phyloP scores from a whole-genome alignment of 2,329 filamentous ascomycete genomes.

The Claviceps maximensis region DNA sequence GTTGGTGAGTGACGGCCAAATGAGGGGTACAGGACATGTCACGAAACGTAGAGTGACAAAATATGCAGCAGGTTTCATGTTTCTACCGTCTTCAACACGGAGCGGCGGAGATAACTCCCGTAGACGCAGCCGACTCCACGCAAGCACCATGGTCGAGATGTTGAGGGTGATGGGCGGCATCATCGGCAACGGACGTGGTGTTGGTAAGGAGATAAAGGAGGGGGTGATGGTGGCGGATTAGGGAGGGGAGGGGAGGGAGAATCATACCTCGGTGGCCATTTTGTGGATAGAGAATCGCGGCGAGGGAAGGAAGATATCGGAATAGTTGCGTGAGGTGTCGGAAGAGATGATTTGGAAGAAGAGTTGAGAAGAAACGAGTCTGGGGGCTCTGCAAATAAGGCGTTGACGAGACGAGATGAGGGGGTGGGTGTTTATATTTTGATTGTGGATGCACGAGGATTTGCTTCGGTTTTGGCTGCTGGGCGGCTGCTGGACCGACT shows the following conservation, averaged over 20 bases:
- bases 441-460: slow-evolving; percentile 14
- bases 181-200: slow-evolving; percentile 1
- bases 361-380: slow-evolving; percentile 12
- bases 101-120: background rate
- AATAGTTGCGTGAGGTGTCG: slow-evolving; percentile 2
- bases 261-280: slow-evolving; percentile 23
- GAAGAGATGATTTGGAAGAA: slow-evolving; percentile 10
- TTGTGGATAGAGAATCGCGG: slow-evolving; percentile 5
- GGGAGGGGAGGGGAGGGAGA: background rate
- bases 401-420: slow-evolving; percentile 15
- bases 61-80: background rate
- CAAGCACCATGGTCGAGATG: background rate
- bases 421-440: slow-evolving; percentile 19
- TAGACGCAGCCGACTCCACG: background rate
- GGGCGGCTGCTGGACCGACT: background rate
- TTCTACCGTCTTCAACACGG: background rate
- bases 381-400: slow-evolving; percentile 10
- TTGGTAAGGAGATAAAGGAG: slow-evolving; percentile 5
- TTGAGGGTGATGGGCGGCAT: slow-evolving; percentile 1
- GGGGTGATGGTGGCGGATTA: background rate
- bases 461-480: slow-evolving; percentile 4
- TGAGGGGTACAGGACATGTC: background rate
- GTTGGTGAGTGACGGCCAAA: slow-evolving; percentile 3
- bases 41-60: background rate
- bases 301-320: background rate